Evolutionary conservation across 306 rosid species (phyloP).

Genomic region (Adenanthera pavonina): DNA sequence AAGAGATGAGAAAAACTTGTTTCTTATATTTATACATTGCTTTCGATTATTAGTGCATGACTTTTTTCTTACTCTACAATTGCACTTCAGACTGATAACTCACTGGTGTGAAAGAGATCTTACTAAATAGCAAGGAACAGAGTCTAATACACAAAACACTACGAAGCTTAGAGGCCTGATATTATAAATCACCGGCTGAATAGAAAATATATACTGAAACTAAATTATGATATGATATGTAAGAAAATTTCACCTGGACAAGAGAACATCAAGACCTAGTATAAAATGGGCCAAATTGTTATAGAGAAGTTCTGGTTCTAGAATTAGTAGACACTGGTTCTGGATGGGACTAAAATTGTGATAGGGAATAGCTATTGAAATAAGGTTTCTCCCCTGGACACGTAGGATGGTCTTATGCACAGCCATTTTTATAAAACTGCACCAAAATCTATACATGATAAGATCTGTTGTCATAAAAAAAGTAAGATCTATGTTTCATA

Average conservation of each 20-base stretch:
- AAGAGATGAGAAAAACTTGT: not conserved
- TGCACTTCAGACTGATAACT: not conserved
- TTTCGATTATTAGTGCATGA: not conserved
- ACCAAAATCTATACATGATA: not conserved
- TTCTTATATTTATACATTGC: not conserved
- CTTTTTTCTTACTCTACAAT: not conserved
- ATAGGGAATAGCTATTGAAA: not conserved
- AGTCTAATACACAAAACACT: not conserved
- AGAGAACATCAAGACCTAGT: conserved; percentile 6
- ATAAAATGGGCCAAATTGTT: conserved; percentile 23
- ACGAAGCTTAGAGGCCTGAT: not conserved
- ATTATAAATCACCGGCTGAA: not conserved
- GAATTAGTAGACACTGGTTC: not conserved
- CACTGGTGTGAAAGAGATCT: not conserved
- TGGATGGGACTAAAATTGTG: not conserved
- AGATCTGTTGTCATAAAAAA: too few relatives aligned
- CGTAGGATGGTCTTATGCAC: not conserved
- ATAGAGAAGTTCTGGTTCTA: not conserved
- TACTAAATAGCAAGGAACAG: not conserved
- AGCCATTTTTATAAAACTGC: not conserved
- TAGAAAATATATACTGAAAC: not conserved
- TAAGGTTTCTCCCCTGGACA: not conserved
- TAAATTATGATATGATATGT: conserved; percentile 13
- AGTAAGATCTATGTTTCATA: not conserved
- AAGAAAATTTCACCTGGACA: not conserved